Conservation (phyloP, 2,329 filamentous ascomycete species). For the Dactylonectria macrodidyma region DNA sequence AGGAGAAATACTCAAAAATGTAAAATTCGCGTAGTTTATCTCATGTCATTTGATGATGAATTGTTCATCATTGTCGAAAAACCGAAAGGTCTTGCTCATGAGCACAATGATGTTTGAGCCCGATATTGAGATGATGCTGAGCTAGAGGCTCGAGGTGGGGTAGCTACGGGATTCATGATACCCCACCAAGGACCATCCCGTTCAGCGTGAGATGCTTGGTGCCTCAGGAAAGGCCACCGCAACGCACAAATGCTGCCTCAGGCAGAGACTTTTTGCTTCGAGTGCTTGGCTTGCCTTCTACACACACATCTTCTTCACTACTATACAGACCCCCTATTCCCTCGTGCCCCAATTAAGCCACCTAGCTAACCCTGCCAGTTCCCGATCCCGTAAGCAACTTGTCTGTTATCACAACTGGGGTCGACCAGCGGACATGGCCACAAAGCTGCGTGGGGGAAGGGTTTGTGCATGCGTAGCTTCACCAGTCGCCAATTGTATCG, state of each 20-base stretch:
- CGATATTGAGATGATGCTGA: not conserved
- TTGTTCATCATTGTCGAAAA: not conserved
- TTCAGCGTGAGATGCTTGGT: not conserved
- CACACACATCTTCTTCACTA: too few species aligned
- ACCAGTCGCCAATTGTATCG: slow-evolving; percentile 23
- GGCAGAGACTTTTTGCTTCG: too few species aligned
- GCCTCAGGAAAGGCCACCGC: not conserved
- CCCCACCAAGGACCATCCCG: not conserved
- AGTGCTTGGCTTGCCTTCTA: too few species aligned
- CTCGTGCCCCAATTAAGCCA: not conserved
- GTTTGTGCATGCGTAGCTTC: slow-evolving; percentile 16
- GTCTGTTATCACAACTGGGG: slow-evolving; percentile 39
- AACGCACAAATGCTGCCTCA: too few species aligned
- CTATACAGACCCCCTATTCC: too few species aligned
- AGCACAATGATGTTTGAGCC: not conserved
- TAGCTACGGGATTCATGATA: not conserved
- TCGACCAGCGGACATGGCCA: slow-evolving; percentile 24
- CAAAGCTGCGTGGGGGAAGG: slow-evolving; percentile 41
- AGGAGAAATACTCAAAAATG: not conserved
- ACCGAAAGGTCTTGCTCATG: not conserved
- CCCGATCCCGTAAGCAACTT: slow-evolving; percentile 19
- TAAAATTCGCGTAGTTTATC: not conserved
- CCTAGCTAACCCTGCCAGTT: slow-evolving; percentile 4
- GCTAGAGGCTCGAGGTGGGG: slow-evolving; percentile 11
- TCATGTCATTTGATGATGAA: too few species aligned